Conservation (phyloP, 441 rosid species). For the Kokia cookei region DNA sequence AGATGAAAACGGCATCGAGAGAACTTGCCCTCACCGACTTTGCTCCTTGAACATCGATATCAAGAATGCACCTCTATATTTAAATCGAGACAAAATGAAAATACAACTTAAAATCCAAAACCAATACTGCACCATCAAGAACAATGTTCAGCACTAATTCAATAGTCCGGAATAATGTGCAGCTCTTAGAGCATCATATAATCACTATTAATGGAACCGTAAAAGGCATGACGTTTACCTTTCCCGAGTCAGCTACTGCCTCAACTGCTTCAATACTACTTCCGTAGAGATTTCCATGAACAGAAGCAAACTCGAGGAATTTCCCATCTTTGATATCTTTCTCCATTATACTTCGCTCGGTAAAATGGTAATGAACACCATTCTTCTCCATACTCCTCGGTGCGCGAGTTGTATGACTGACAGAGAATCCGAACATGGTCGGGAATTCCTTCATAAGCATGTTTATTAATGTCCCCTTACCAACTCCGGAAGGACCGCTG, state of each 20-base stretch:
- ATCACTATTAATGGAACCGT: not conserved
- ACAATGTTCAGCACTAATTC: not conserved
- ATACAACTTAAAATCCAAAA: not conserved
- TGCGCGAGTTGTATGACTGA: constrained; percentile 88
- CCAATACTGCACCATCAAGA: not conserved
- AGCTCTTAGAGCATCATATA: not conserved
- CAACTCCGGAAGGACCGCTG: constrained; percentile 95
- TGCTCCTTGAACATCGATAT: constrained; percentile 96
- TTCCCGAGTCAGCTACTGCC: constrained; percentile 84
- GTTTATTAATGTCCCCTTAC: constrained; percentile 77
- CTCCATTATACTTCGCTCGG: constrained; percentile 66
- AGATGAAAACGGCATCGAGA: constrained; percentile 74
- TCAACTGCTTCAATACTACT: constrained; percentile 91
- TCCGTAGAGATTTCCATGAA: constrained; percentile 86
- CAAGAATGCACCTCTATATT: constrained; percentile 82
- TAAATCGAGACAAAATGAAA: not conserved
- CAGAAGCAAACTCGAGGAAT: constrained; percentile 84
- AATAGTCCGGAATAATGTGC: not conserved
- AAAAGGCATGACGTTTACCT: constrained; percentile 34
- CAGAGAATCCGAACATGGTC: constrained; percentile 87
- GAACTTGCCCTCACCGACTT: constrained; percentile 63
- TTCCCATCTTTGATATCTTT: constrained; percentile 65
- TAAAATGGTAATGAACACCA: constrained; percentile 76
- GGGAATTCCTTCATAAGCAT: constrained; percentile 84
- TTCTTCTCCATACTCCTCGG: constrained; percentile 64